A percentile compares a stretch with the other conserved stretches of the same genome.
Conservation (phyloP, 1,284 basidiomycete species). For the Chalciporus sp. region DNA sequence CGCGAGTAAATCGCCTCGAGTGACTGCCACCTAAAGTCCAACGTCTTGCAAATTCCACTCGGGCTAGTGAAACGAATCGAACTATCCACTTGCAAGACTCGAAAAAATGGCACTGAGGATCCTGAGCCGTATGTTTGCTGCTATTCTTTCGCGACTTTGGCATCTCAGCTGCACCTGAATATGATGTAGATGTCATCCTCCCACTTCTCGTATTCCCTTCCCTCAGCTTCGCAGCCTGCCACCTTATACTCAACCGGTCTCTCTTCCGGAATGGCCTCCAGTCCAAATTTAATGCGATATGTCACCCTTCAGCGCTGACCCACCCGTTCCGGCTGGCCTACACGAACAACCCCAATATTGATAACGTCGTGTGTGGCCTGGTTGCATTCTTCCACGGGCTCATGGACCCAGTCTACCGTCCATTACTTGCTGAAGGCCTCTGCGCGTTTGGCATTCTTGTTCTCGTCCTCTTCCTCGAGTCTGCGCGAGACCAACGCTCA, state of each 20-base stretch:
- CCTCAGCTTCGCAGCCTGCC: constrained; percentile 11
- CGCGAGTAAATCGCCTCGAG: too few species aligned
- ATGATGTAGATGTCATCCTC: constrained; percentile 5
- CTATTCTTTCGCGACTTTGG: neutral
- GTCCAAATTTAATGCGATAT: constrained; percentile 11
- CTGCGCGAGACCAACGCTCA: constrained; percentile 19
- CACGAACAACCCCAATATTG: constrained; percentile 32
- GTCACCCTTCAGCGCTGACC: constrained; percentile 11
- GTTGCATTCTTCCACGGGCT: constrained; percentile 43
- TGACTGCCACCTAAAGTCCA: too few species aligned
- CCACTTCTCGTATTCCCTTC: constrained; percentile 22
- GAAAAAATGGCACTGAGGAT: neutral
- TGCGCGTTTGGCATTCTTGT: constrained; percentile 15
- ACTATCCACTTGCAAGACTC: neutral
- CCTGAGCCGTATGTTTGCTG: constrained; percentile 3
- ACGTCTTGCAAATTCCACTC: too few species aligned
- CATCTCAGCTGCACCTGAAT: neutral
- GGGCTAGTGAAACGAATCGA: too few species aligned
- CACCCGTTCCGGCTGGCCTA: constrained; percentile 37
- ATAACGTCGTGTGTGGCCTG: constrained; percentile 40
- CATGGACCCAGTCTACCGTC: constrained; percentile 29
- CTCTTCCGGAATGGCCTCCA: constrained; percentile 16
- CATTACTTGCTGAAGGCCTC: constrained; percentile 35
- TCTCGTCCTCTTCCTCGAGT: constrained; percentile 25
- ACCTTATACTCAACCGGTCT: constrained; percentile 20